phyloP scores from a whole-genome alignment of 495 filamentous ascomycete species.

The Clavariopsis aquatica region DNA sequence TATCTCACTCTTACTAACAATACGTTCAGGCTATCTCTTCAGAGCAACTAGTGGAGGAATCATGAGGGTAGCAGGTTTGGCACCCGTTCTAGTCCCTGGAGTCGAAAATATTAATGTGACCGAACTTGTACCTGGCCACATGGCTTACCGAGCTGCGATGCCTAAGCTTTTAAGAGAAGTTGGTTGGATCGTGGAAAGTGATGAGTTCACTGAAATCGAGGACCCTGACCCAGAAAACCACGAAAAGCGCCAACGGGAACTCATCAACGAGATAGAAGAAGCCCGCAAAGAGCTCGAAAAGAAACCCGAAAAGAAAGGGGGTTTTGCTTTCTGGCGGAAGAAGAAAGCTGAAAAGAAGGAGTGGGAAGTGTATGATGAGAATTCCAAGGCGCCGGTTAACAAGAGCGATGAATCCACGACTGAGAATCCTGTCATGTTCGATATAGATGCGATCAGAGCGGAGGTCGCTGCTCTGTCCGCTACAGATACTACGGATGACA shows the following conservation, averaged over 20 bases:
- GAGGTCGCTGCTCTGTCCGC: conserved; percentile 69
- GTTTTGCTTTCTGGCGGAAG: conserved; percentile 80
- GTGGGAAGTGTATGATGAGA: conserved; percentile 91
- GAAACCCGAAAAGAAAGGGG: conserved; percentile 65
- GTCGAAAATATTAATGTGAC: conserved; percentile 92
- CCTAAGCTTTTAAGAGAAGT: conserved; percentile 79
- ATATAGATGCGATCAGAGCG: conserved; percentile 86
- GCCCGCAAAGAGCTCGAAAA: conserved; percentile 82
- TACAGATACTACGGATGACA: no score
- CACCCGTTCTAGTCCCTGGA: conserved; percentile 73
- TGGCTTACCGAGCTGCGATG: conserved; percentile 94
- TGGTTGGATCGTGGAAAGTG: conserved; percentile 85
- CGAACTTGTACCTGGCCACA: conserved; percentile 84
- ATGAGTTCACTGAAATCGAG: conserved; percentile 96
- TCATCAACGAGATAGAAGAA: conserved; percentile 96
- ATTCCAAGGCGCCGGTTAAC: conserved; percentile 37
- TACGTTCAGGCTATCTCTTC: conserved; percentile 75
- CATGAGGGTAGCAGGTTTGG: conserved; percentile 86
- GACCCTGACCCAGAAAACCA: conserved; percentile 97
- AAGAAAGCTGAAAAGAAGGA: conserved; percentile 76
- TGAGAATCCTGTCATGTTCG: conserved; percentile 73
- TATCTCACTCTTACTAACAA: background rate
- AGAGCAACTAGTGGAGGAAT: conserved; percentile 92
- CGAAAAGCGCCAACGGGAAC: conserved; percentile 79
- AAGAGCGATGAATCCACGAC: conserved; percentile 43